phyloP scores from a whole-genome alignment of 495 filamentous ascomycete genomes.

The Penicillium samsonianum region DNA sequence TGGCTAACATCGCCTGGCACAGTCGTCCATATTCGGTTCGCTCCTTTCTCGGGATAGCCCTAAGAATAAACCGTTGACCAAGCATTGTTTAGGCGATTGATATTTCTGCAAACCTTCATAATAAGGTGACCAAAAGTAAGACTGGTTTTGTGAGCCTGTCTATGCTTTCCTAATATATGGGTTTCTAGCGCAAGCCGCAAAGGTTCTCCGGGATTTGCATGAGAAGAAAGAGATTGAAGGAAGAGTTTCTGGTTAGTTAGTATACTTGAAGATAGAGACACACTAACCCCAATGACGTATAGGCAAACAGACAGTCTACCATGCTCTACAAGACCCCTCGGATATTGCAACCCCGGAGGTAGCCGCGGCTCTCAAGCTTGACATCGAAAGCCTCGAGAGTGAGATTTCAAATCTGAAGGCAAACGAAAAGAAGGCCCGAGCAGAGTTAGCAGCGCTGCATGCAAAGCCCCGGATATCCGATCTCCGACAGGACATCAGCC shows the following conservation, averaged over 20 bases:
- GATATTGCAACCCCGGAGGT: constrained; percentile 47
- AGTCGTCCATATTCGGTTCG: constrained; percentile 64
- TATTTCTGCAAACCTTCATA: constrained; percentile 65
- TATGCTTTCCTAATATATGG: constrained; percentile 11
- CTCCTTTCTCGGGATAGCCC: neutral
- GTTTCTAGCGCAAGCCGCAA: constrained; percentile 56
- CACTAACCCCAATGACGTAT: neutral
- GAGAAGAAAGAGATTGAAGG: constrained; percentile 60
- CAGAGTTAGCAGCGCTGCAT: constrained; percentile 49
- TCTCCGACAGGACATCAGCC: constrained; percentile 46
- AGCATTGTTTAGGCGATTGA: constrained; percentile 56
- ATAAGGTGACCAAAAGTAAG: constrained; percentile 64
- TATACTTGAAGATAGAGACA: neutral
- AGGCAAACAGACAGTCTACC: constrained; percentile 68
- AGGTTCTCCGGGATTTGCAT: constrained; percentile 63
- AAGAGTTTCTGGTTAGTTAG: constrained; percentile 51
- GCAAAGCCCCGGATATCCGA: constrained; percentile 54
- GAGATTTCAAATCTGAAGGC: constrained; percentile 49
- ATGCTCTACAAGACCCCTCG: constrained; percentile 54
- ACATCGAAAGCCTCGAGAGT: constrained; percentile 53
- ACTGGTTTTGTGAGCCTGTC: neutral
- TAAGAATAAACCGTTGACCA: neutral
- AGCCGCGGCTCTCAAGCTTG: constrained; percentile 47
- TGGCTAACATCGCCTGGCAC: constrained; percentile 8
- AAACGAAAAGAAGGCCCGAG: constrained; percentile 52